Conservation (phyloP, 1,139 yeast species). For the Yamadazyma songkhlaensis region DNA sequence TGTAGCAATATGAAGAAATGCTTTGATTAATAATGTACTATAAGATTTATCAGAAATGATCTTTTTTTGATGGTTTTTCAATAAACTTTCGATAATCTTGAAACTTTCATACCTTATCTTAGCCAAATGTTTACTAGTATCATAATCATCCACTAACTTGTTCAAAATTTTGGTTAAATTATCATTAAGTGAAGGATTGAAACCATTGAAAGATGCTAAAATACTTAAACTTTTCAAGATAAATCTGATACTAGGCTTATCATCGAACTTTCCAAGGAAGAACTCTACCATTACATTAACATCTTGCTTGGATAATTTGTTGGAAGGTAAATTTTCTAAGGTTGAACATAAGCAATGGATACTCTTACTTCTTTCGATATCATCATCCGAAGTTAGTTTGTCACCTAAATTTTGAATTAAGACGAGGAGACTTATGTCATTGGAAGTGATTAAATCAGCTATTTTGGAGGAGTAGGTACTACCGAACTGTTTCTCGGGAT, state of each 20-base stretch:
- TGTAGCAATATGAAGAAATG: constrained; percentile 66
- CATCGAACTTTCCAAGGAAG: constrained; percentile 63
- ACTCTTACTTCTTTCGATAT: constrained; percentile 48
- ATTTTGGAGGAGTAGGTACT: constrained; percentile 2
- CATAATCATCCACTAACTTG: constrained; percentile 45
- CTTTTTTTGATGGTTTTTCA: constrained; percentile 6
- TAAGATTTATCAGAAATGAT: constrained; percentile 10
- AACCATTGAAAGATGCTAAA: constrained; percentile 48
- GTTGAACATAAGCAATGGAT: constrained; percentile 58
- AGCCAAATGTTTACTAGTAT: constrained; percentile 64
- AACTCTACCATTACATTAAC: constrained; percentile 66
- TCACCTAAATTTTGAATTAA: constrained; percentile 39
- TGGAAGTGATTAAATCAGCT: not conserved
- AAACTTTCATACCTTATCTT: constrained; percentile 63
- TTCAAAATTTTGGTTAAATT: constrained; percentile 36
- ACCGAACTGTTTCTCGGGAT: constrained; percentile 17
- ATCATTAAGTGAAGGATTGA: constrained; percentile 24
- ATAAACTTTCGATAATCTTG: constrained; percentile 41
- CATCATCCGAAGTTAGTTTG: constrained; percentile 67
- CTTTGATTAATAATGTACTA: constrained; percentile 44
- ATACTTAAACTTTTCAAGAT: constrained; percentile 56
- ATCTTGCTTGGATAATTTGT: constrained; percentile 57
- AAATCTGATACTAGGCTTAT: constrained; percentile 51
- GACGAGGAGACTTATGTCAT: constrained; percentile 20
- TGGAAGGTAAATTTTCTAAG: constrained; percentile 32